Conservation (phyloP, 306 rosid genomes). For the Acmispon strigosus region DNA sequence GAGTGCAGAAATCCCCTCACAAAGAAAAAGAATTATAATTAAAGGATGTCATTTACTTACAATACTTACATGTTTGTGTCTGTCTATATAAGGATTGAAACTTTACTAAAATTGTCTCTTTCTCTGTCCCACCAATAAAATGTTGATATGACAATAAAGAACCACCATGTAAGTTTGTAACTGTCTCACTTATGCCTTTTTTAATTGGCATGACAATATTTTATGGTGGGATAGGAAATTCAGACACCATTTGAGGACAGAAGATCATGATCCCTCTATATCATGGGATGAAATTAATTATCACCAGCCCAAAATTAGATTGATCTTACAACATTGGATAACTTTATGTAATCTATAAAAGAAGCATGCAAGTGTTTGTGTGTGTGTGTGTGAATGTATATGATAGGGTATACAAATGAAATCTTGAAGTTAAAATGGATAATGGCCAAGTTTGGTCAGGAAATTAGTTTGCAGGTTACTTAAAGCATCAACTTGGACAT, state of each 20-base stretch:
- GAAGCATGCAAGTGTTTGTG: neutral
- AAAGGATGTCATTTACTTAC: neutral
- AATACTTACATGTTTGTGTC: neutral
- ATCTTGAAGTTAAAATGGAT: neutral
- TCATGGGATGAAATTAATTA: neutral
- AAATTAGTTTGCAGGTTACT: neutral
- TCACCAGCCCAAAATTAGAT: neutral
- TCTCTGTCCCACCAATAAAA: too few relatives aligned
- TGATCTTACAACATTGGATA: neutral
- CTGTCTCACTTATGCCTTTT: too few relatives aligned
- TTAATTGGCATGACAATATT: too few relatives aligned
- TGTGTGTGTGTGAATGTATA: neutral
- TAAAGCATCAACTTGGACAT: neutral
- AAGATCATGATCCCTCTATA: too few relatives aligned
- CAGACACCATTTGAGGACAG: too few relatives aligned
- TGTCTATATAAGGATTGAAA: too few relatives aligned
- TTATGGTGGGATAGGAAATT: too few relatives aligned
- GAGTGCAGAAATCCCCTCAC: neutral
- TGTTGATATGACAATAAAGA: too few relatives aligned
- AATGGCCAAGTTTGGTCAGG: neutral
- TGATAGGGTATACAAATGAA: neutral
- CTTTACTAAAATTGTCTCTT: too few relatives aligned
- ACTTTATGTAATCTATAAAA: neutral
- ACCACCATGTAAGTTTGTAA: too few relatives aligned
- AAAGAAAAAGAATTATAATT: neutral